Base-by-base conservation (phyloP, 2,329 filamentous ascomycete species). In the Lachnellula arida region DNA sequence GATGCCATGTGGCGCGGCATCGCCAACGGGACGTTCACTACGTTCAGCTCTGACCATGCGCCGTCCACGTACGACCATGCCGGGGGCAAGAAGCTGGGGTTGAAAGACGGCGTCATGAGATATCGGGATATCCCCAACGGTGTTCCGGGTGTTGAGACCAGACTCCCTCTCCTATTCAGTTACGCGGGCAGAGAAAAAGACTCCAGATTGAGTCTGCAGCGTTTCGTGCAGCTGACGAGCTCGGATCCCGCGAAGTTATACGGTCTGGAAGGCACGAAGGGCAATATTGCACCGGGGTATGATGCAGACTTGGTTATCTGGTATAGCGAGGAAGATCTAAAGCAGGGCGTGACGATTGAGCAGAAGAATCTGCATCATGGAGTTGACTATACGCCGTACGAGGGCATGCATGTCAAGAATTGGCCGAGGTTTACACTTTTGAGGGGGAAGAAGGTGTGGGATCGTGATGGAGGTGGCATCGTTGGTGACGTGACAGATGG, bases 1-100 rank as follows among this genome's bases (percentile, higher is more conserved):
- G 75, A 78, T 34, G 75, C 70, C 2, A 78, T 82, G 56, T 81
- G 79, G 79, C 63, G 70, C 1, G 78, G 77, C 0, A 70, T 82
- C 3, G 69, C 71, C 12, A 78, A 82, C 60, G 78, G 78, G 3
- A 83, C 79, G 0, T 82, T 82, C 60, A 78, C 79, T 0, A 74
- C 79, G 2, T 72, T 82, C 9, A 78, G 75, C 11, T 80, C 76
- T 4, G 62, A 65, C 50, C 63, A 65, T 53, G 60, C 60, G 22
- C 63, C 63, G 22, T 54, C 43, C 9, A 61, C 54, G 1, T 65
- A 64, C 44, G 52, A 64, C 22, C 54, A 64, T 46, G 25, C 60
- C 25, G 58, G 56, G 2, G 63, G 63, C 1, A 64, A 64, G 60
- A 63, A 62, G 42, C 32, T 62, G 17, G 58, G 60, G 0, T n/a